Conservation (phyloP, 2,329 filamentous ascomycete species). For the Ceratocystis cacaofunesta region DNA sequence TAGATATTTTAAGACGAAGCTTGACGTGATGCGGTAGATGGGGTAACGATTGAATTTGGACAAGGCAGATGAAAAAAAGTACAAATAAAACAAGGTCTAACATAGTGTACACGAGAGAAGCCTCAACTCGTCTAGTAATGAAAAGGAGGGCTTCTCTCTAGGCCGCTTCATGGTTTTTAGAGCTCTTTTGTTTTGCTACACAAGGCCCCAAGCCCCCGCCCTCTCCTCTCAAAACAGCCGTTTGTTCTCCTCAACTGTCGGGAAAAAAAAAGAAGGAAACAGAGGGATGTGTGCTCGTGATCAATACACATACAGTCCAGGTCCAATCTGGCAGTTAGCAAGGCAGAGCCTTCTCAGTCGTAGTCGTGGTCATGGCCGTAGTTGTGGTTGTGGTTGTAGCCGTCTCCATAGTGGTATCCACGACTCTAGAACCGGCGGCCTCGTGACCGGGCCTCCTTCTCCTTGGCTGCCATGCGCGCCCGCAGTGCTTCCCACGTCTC, state of each 20-base stretch:
- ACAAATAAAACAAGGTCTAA: slow-evolving; percentile 15
- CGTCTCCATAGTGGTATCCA: neutral
- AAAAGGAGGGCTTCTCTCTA: neutral
- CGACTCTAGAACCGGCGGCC: slow-evolving; percentile 17
- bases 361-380: neutral
- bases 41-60: neutral
- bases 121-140: neutral
- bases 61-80: slow-evolving; percentile 1
- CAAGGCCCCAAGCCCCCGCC: neutral
- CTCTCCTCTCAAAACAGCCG: neutral
- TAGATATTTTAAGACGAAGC: too few species aligned
- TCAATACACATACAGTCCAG: neutral
- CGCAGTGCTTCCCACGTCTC: slow-evolving; percentile 22
- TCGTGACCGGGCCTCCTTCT: slow-evolving; percentile 26
- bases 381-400: neutral
- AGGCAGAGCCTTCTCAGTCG: neutral
- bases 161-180: neutral
- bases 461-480: slow-evolving; percentile 23
- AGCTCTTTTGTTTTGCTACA: neutral
- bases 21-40: neutral
- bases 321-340: neutral
- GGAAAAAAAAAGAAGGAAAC: neutral
- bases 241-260: neutral
- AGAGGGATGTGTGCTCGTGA: neutral
- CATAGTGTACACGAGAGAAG: slow-evolving; percentile 16